Percentiles rank a stretch among this genome's conserved stretches.
phyloP scores from a whole-genome alignment of 495 filamentous ascomycete species.

The Tuber calosporum region DNA sequence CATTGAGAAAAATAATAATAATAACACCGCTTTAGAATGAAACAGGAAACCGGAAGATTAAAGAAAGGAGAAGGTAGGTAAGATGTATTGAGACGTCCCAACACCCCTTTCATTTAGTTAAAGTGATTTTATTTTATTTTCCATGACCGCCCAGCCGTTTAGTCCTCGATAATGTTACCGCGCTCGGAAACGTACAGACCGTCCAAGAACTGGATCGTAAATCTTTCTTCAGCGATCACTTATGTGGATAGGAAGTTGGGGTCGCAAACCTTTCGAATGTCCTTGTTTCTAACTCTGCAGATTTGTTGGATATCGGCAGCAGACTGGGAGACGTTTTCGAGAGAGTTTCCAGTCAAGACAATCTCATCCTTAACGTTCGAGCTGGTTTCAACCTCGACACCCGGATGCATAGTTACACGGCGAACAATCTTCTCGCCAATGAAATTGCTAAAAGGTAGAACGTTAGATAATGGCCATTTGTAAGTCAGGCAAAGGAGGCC shows the following conservation, averaged over 20 bases:
- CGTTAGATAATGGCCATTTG: slow-evolving; percentile 29
- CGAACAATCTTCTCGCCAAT: slow-evolving; percentile 99
- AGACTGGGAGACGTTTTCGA: slow-evolving; percentile 93
- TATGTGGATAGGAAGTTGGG: slow-evolving; percentile 7
- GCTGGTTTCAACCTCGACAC: slow-evolving; percentile 82
- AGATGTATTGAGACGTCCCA: slow-evolving; percentile 24
- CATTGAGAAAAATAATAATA: slow-evolving; percentile 19
- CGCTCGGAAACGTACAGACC: slow-evolving; percentile 98
- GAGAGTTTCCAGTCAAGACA: slow-evolving; percentile 80
- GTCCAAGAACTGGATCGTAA: slow-evolving; percentile 75
- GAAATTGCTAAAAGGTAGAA: slow-evolving; percentile 68
- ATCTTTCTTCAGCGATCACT: not conserved
- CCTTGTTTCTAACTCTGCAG: slow-evolving; percentile 98
- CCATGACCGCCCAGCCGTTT: slow-evolving; percentile 21
- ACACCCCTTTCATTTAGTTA: slow-evolving; percentile 31
- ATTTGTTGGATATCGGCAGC: slow-evolving; percentile 99
- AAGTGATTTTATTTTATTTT: slow-evolving; percentile 32
- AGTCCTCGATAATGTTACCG: slow-evolving; percentile 74
- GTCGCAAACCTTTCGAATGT: slow-evolving; percentile 90
- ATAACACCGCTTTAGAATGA: slow-evolving; percentile 38
- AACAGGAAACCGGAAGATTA: slow-evolving; percentile 14
- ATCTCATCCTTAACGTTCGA: slow-evolving; percentile 96
- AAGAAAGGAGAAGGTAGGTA: not conserved
- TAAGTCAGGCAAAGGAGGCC: not conserved
- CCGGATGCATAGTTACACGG: slow-evolving; percentile 73